Conservation (phyloP, 1,284 basidiomycete genomes). For the Marasmius fiardii region DNA sequence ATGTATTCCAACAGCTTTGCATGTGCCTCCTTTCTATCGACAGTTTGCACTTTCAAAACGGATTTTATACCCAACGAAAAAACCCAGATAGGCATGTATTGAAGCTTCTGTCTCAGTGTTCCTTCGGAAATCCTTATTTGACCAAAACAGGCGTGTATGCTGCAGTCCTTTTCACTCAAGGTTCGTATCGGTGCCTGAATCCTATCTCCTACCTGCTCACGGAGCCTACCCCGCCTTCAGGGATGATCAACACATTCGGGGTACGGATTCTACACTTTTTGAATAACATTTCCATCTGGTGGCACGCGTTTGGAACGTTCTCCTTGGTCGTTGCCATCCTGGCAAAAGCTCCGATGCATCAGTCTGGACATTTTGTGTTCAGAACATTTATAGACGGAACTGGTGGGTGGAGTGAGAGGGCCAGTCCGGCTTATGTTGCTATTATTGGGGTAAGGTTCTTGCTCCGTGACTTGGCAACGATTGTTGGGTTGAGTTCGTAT, state of each 20-base stretch:
- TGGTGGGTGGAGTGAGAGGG: slow-evolving; percentile 67
- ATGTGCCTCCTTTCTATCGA: slow-evolving; percentile 67
- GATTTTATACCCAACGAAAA: slow-evolving; percentile 53
- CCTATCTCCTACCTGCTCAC: slow-evolving; percentile 14
- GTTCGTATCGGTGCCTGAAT: slow-evolving; percentile 17
- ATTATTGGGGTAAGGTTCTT: slow-evolving; percentile 57
- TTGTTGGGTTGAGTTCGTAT: not conserved
- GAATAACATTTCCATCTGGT: slow-evolving; percentile 71
- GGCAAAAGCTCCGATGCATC: slow-evolving; percentile 66
- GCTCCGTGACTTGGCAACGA: not conserved
- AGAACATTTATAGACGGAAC: slow-evolving; percentile 68
- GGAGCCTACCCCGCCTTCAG: slow-evolving; percentile 14
- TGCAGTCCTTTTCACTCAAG: slow-evolving; percentile 63
- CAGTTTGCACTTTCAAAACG: slow-evolving; percentile 54
- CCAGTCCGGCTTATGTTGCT: slow-evolving; percentile 66
- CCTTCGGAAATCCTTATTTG: not conserved
- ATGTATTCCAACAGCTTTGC: slow-evolving; percentile 60
- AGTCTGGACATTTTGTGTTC: slow-evolving; percentile 68
- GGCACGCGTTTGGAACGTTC: slow-evolving; percentile 70
- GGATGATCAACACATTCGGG: slow-evolving; percentile 71
- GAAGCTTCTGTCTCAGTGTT: not conserved
- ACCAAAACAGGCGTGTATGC: slow-evolving; percentile 52
- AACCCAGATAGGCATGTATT: slow-evolving; percentile 52
- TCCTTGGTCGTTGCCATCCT: slow-evolving; percentile 64
- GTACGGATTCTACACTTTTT: slow-evolving; percentile 61